phyloP scores from a whole-genome alignment of 2,329 filamentous ascomycete genomes.

The Chaetomiaceae sp. region DNA sequence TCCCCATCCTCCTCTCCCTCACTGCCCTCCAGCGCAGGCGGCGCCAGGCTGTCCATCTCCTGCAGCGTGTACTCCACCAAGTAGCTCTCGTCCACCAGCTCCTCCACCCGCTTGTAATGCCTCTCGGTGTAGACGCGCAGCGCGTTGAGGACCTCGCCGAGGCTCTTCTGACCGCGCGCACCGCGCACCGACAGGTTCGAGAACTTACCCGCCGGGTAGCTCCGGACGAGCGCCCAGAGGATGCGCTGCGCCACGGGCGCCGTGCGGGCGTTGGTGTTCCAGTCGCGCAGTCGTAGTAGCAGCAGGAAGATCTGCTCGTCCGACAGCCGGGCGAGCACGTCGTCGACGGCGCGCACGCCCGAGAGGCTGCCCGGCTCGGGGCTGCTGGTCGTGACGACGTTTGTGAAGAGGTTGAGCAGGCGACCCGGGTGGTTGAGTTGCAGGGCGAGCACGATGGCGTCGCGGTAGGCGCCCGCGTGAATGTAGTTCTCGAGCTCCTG shows the following conservation, averaged over 20 bases:
- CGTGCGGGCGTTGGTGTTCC: conserved; percentile 93
- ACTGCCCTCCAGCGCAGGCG: conserved; percentile 25
- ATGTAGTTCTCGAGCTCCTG: conserved; percentile 93
- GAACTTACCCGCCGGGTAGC: conserved; percentile 73
- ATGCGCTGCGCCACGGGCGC: conserved; percentile 80
- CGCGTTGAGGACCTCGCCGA: conserved; percentile 83
- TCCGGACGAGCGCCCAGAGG: conserved; percentile 69
- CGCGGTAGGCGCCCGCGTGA: conserved; percentile 77
- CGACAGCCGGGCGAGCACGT: conserved; percentile 70
- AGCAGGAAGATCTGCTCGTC: conserved; percentile 82
- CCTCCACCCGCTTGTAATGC: conserved; percentile 85
- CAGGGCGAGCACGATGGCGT: conserved; percentile 85
- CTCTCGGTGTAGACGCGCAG: conserved; percentile 85
- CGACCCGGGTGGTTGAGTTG: conserved; percentile 91
- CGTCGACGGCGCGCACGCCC: conserved; percentile 67
- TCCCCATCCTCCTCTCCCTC: conserved; percentile 20
- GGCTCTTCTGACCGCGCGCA: conserved; percentile 53
- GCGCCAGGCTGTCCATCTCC: conserved; percentile 77
- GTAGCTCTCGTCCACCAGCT: conserved; percentile 89
- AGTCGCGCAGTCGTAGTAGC: conserved; percentile 78
- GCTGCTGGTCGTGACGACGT: conserved; percentile 59
- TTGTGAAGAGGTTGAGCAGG: conserved; percentile 75
- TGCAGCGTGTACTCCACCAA: conserved; percentile 86
- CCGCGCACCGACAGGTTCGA: conserved; percentile 60
- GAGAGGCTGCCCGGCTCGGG: conserved; percentile 59